phyloP scores from a whole-genome alignment of 2,329 filamentous ascomycete genomes.

The Aspergillus cejpii region DNA sequence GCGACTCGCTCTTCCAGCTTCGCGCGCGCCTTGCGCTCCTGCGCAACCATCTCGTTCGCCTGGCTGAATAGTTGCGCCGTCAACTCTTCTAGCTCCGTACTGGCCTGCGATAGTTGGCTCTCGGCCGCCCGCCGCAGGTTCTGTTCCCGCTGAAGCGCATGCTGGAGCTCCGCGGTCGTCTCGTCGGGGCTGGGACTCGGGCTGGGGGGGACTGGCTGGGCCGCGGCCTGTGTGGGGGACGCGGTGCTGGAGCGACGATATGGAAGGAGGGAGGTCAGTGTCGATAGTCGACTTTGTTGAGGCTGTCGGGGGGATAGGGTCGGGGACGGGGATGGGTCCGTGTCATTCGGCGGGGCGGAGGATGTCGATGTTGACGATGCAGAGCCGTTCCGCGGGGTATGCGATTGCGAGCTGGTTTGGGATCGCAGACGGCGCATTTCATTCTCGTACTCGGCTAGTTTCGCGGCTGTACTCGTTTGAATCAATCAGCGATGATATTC shows the following conservation, averaged over 20 bases:
- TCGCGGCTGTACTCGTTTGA: conserved; percentile 44
- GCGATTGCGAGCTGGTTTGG: conserved; percentile 22
- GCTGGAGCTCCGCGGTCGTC: conserved; percentile 43
- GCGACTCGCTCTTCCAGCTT: conserved; percentile 46
- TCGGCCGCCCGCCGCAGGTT: conserved; percentile 53
- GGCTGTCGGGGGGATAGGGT: conserved; percentile 24
- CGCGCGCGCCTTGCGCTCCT: conserved; percentile 53
- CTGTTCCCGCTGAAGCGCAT: conserved; percentile 50
- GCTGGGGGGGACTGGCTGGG: conserved; percentile 13
- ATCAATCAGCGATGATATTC: too few relatives aligned
- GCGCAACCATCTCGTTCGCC: conserved; percentile 61
- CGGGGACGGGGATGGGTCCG: conserved; percentile 35
- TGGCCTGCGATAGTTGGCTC: conserved; percentile 48
- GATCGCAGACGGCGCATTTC: conserved; percentile 49
- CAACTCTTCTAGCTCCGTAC: conserved; percentile 55
- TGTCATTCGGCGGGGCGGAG: conserved; percentile 20
- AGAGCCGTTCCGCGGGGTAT: conserved; percentile 20
- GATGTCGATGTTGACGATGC: conserved; percentile 26
- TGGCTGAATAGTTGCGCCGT: conserved; percentile 56
- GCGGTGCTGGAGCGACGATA: conserved; percentile 34
- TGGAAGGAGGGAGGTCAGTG: conserved; percentile 35
- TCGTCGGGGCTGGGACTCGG: conserved; percentile 22
- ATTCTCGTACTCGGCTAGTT: conserved; percentile 58
- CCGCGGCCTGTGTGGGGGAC: conserved; percentile 17
- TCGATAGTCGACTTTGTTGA: conserved; percentile 34